Base-by-base conservation (phyloP, 176 grass and related monocot genomes). In the Aegilops tauschii region DNA sequence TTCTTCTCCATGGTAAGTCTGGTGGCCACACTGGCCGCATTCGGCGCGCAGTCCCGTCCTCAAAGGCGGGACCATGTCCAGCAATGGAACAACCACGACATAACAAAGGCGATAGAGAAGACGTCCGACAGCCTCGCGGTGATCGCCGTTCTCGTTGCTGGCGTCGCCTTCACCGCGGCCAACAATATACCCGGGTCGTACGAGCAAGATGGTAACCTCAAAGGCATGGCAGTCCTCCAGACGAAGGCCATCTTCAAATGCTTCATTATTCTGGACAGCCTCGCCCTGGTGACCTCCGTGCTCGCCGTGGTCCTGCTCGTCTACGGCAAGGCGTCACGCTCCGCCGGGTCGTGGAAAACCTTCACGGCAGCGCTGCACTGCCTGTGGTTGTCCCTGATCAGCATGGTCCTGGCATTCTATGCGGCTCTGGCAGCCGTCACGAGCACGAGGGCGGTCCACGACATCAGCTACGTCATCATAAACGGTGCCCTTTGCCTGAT, bases 351-450 rank as follows among this genome's bases (percentile, higher is more conserved):
- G 3, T 87, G 69, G 61, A 87, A 44, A 71, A 76, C 6, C 45
- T 82, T 68, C 16, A 4, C 8, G 16, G 10, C 1, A 2, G 9
- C 79, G 10, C 8, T 87, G 44, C 59, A 42, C 1, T 30, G n/a
- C 16, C 0, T 88, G 1, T 88, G 71, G 86, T 1, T 44, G 13
- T 44, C 80, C 1, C 34, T 88, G 3, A 3, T 44, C 34, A 45
- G 71, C 80, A 28, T 83, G 11, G 40, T 88, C 11, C 16, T 88
- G 12, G 79, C 80, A 8, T 83, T 88, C 17, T 77, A 27, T 18
- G n/a, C 25, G 1, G 78, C 86, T 20, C 0, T 50, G 3, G 0
- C 1, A 1, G n/a, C 31, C 6, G n/a, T 76, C 5, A 3, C 35
- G 3, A 31, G 1, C 18, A 34, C 61, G 1, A 28, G 7, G 34